Conservation (phyloP, 202 grass and related monocot genomes). For the Thinopyrum obtusiflorum region DNA sequence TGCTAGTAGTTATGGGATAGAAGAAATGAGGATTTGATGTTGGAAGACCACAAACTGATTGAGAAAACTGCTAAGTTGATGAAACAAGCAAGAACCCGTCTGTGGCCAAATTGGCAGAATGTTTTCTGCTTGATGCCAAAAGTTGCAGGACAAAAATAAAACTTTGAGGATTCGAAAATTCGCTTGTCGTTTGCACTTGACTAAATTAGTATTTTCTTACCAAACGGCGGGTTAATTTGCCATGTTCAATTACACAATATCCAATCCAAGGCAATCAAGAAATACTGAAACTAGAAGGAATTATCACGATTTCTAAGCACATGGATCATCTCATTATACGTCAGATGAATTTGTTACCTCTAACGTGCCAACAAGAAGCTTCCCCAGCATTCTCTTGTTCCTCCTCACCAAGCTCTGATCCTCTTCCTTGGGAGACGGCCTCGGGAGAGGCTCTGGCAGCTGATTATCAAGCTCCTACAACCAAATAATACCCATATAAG, state of each 20-base stretch:
- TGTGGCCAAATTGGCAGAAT: neutral
- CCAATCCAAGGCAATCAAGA: neutral
- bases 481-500: slow-evolving; percentile 27
- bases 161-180: neutral
- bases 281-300: neutral
- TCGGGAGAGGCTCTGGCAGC: slow-evolving; percentile 77
- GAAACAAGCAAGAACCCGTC: neutral
- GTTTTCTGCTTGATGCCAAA: neutral
- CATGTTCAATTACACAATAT: neutral
- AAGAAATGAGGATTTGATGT: neutral
- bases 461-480: slow-evolving; percentile 77
- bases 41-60: neutral
- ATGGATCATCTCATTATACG: neutral
- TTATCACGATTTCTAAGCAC: neutral
- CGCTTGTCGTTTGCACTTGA: neutral
- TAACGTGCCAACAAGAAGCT: slow-evolving; percentile 87
- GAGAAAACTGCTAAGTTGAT: neutral
- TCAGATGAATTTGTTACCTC: slow-evolving; percentile 50
- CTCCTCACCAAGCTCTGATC: slow-evolving; percentile 81
- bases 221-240: neutral
- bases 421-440: slow-evolving; percentile 69
- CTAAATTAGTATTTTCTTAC: neutral
- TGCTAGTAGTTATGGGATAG: neutral
- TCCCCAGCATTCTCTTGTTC: slow-evolving; percentile 90
- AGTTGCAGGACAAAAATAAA: neutral